A percentile compares a stretch with the other conserved stretches of the same genome.
phyloP scores from a whole-genome alignment of 306 rosid species.

The Trifolium repens region DNA sequence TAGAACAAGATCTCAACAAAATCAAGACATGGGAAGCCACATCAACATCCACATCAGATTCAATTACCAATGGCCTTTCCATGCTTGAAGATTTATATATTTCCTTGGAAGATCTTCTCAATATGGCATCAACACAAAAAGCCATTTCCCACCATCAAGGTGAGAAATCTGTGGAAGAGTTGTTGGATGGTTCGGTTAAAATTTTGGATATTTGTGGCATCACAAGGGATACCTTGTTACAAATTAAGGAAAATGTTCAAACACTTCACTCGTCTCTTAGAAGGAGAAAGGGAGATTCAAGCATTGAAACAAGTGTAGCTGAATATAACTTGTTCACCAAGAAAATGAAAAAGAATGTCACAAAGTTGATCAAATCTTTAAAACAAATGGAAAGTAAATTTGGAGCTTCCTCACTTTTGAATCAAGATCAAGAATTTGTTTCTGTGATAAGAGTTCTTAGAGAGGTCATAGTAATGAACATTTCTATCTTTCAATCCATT shows the following conservation, averaged over 20 bases:
- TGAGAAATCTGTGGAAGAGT: constrained; percentile 52
- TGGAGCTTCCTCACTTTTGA: constrained; percentile 34
- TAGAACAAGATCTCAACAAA: constrained; percentile 62
- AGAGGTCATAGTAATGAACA: constrained; percentile 45
- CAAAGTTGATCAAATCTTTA: constrained; percentile 43
- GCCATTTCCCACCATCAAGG: constrained; percentile 47
- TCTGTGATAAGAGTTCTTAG: constrained; percentile 44
- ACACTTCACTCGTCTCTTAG: constrained; percentile 65
- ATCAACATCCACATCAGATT: constrained; percentile 49
- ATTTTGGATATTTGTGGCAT: constrained; percentile 67
- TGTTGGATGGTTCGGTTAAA: constrained; percentile 52
- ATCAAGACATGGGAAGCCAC: constrained; percentile 53
- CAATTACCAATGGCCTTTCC: constrained; percentile 47
- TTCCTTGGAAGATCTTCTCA: constrained; percentile 64
- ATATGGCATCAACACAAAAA: constrained; percentile 40
- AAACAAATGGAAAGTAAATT: constrained; percentile 57
- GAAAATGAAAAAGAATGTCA: constrained; percentile 63
- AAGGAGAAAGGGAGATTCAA: constrained; percentile 64
- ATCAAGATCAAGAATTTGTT: constrained; percentile 46
- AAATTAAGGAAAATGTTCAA: constrained; percentile 57
- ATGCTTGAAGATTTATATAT: constrained; percentile 58
- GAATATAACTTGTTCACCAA: constrained; percentile 53
- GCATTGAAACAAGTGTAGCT: constrained; percentile 47
- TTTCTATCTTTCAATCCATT: constrained; percentile 51
- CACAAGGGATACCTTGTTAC: constrained; percentile 54